Percentiles rank a stretch among this genome's conserved stretches.
Conservation (phyloP, 352 stramenopile species). For the Pythium aristosporum region DNA sequence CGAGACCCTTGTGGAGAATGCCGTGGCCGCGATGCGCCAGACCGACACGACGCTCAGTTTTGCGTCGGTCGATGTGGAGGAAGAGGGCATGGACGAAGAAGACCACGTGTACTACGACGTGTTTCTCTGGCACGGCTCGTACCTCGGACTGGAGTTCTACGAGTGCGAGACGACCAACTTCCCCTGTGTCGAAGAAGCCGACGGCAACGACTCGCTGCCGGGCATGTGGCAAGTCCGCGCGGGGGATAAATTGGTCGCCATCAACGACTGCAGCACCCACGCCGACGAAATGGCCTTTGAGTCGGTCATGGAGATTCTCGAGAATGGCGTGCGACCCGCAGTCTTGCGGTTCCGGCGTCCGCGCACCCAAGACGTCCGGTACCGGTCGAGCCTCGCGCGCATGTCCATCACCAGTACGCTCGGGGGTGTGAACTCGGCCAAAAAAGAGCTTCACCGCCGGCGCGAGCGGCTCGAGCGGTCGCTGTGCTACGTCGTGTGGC, state of each 20-base stretch:
- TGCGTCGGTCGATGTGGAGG: constrained; percentile 28
- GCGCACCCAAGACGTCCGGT: constrained; percentile 41
- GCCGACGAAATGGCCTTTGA: constrained; percentile 41
- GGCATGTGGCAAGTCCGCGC: constrained; percentile 66
- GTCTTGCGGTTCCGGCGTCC: constrained; percentile 64
- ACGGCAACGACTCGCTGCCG: constrained; percentile 61
- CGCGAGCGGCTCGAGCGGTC: constrained; percentile 55
- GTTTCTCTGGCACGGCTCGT: constrained; percentile 60
- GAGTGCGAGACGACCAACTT: constrained; percentile 49
- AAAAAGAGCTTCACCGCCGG: constrained; percentile 36
- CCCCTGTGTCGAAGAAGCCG: constrained; percentile 47
- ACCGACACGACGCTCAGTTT: constrained; percentile 27
- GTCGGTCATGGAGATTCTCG: constrained; percentile 51
- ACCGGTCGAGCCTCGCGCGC: constrained; percentile 24
- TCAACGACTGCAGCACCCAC: constrained; percentile 55
- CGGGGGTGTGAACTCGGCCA: constrained; percentile 11
- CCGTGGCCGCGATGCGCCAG: constrained; percentile 15
- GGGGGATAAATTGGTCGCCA: constrained; percentile 58
- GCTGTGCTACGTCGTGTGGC: constrained; percentile 67
- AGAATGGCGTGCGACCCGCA: constrained; percentile 57
- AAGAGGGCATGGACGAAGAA: constrained; percentile 33
- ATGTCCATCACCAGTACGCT: constrained; percentile 3
- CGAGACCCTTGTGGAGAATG: constrained; percentile 1
- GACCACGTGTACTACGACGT: constrained; percentile 47
- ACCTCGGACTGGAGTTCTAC: constrained; percentile 48